Evolutionary conservation across 768 basidiomycete genomes (phyloP), one percentile per base, ranked within the genome.

Genomic region (Boletus barrowsii): DNA sequence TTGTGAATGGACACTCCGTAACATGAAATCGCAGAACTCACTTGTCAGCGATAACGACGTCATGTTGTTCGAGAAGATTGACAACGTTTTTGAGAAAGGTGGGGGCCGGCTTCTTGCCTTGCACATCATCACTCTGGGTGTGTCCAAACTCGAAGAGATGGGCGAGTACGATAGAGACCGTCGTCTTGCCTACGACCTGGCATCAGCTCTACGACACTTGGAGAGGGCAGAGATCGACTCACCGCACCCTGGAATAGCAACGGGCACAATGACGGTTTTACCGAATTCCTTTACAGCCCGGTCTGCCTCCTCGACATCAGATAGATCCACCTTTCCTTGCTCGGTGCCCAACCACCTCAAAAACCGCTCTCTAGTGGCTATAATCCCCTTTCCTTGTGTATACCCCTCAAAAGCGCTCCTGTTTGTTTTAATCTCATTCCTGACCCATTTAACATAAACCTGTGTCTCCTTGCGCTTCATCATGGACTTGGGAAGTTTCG

Each of bases 201-300:
- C 4, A 30, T 49, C 9, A 57, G 41, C 37, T 8, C 9, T 18
- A 33, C 11, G 9, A 49, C 1, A 37, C 11, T 5, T 8, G 14
- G 41, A 44, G 41, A 33, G 32, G 40, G 4, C 20, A 5, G 15
- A 35, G 5, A 49, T 45, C 5, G 47, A 18, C 90, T 56, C 59
- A 91, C 95, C 96, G 67, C 90, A 93, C 14, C 96, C 96, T 33
- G 96, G 96, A 41, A 98, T 79, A 9, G 93, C 96, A 18, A 98
- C 72, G 0, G 96, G 93, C 0, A 94, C 78, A 50, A 99, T 85
- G 59, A 98, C 76, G 1, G 87, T 92, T 75, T 94, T 94, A 26
- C 78, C 80, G 57, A 78, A 80, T 49, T 68, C 57, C 61, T 70
- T 58, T 2, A 53, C 56, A 11, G 18, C 44, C 37, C 17, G 40